Evolutionary conservation across 2,329 filamentous ascomycete species (phyloP), one percentile per base, ranked within the genome.

Genomic region (Magnaporthiopsis incrustans): DNA sequence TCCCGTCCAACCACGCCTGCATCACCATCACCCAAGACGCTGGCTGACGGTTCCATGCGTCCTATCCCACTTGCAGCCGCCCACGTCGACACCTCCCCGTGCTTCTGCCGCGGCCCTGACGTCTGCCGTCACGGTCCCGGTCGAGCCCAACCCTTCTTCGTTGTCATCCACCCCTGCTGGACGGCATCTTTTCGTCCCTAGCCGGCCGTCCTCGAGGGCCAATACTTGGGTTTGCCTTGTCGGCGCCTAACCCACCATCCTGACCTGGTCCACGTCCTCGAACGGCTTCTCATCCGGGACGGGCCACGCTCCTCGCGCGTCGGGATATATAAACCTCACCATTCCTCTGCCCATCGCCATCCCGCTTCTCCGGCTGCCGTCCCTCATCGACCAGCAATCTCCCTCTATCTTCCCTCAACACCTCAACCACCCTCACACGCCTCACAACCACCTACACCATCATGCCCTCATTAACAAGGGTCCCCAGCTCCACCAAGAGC

Each of bases 401-500:
- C 4, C 33, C 10, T 35, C n/a, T 30, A 30, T 30, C 10, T 33
- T 44, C 11, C 15, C 25, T 25, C 33, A 60, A 60, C 59, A 4
- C 33, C 18, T 7, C 44, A 53, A 53, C 44, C 44, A n/a, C 32
- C 32, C 33, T 60, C 59, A 38, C 33, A n/a, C 33, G 25, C 35
- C 59, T 26, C 60, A 53, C 44, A 62, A 25, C 57, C 59, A 59
- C 50, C 30, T n/a, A 57, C 64, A 61, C 44, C n/a, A 67, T 67
- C n/a, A 67, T 67, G 67, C 62, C 64, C 63, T 60, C 60, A 25
- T 58, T 62, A 57, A 18, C 64, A 38, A 61, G 59, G 58, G 35
- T 35, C 14, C 25, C 35, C 27, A 65, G 59, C 26, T 60, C 60
- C 25, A 59, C 38, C 44, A 62, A 44, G 38, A 57, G 56, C 26